phyloP scores from a whole-genome alignment of 1,139 yeast species.

The Geotrichum restrictum region DNA sequence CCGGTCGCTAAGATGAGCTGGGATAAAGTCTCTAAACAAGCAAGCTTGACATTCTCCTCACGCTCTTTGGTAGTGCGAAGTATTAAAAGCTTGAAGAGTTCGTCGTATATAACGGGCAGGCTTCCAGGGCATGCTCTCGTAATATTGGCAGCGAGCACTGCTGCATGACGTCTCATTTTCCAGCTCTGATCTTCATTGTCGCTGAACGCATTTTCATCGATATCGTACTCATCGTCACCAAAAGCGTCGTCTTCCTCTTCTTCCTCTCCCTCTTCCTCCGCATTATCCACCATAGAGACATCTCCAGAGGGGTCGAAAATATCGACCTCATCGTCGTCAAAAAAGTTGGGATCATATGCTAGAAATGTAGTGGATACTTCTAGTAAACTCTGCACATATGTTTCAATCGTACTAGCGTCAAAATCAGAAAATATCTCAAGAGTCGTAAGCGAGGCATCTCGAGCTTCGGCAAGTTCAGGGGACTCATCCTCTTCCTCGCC shows the following conservation, averaged over 20 bases:
- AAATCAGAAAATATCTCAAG: slow-evolving; percentile 33
- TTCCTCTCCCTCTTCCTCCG: slow-evolving; percentile 28
- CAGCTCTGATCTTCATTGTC: slow-evolving; percentile 64
- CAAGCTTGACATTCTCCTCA: slow-evolving; percentile 42
- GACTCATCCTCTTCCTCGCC: slow-evolving; percentile 25
- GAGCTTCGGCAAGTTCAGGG: slow-evolving; percentile 30
- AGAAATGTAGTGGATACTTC: slow-evolving; percentile 44
- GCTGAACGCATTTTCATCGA: slow-evolving; percentile 45
- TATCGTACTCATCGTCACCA: slow-evolving; percentile 43
- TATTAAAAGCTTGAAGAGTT: slow-evolving; percentile 33
- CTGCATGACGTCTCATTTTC: slow-evolving; percentile 60
- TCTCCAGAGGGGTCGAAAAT: slow-evolving; percentile 35
- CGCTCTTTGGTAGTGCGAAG: slow-evolving; percentile 37
- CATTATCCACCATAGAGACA: slow-evolving; percentile 18
- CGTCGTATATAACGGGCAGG: slow-evolving; percentile 28
- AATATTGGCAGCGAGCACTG: slow-evolving; percentile 46
- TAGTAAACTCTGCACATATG: slow-evolving; percentile 38
- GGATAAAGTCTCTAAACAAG: slow-evolving; percentile 36
- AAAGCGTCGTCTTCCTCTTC: slow-evolving; percentile 26
- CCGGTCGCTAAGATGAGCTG: slow-evolving; percentile 32
- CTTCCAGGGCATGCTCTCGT: slow-evolving; percentile 38
- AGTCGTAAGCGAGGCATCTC: slow-evolving; percentile 36
- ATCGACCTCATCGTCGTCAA: slow-evolving; percentile 40
- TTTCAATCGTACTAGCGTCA: slow-evolving; percentile 26
- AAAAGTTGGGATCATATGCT: slow-evolving; percentile 56